Conservation (phyloP, 1,284 basidiomycete species). For the Ceratobasidium papillatum region DNA sequence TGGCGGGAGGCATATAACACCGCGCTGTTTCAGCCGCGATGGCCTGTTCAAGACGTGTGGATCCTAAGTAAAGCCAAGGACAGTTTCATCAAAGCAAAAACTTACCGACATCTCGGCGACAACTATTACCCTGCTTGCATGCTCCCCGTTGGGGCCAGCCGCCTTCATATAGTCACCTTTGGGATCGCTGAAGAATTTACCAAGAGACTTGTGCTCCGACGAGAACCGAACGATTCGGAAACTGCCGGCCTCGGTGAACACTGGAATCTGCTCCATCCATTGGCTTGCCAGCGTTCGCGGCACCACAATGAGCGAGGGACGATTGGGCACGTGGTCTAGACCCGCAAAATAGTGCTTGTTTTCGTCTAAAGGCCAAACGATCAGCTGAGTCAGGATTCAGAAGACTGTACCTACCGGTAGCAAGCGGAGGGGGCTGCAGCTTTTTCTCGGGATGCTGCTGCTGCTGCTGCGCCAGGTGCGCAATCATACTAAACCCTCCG, state of each 20-base stretch:
- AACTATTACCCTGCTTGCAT: not conserved
- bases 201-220: not conserved
- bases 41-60: not conserved
- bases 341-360: slow-evolving; percentile 16
- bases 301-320: not conserved
- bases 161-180: not conserved
- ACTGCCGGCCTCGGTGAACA: slow-evolving; percentile 3
- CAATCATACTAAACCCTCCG: not conserved
- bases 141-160: not conserved
- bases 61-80: not conserved
- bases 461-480: slow-evolving; percentile 15
- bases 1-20: not conserved
- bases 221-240: not conserved
- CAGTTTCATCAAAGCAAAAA: not conserved
- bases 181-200: not conserved
- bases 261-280: not conserved
- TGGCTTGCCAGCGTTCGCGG: not conserved
- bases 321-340: not conserved
- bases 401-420: not conserved
- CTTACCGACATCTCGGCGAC: slow-evolving; percentile 25
- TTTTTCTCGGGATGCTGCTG: not conserved
- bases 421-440: not conserved
- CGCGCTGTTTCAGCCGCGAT: not conserved
- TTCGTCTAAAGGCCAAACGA: not conserved
- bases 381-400: not conserved